A percentile compares a stretch with the other conserved stretches of the same genome.
Evolutionary conservation across 2,329 filamentous ascomycete genomes (phyloP).

Genomic region (Sporothrix brunneoviolacea): DNA sequence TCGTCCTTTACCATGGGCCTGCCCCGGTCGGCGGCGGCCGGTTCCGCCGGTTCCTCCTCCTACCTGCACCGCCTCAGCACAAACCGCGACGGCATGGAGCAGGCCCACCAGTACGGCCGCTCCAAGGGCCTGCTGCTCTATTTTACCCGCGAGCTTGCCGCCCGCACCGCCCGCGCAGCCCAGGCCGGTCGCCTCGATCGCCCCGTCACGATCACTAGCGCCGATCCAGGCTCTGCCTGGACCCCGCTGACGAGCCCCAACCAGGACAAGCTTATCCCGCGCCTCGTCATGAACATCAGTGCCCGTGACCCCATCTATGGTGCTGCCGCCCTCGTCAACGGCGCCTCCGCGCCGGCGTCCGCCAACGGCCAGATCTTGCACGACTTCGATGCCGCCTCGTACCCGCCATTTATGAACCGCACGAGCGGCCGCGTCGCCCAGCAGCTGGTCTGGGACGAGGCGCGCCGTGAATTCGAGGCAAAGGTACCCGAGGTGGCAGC

Average conservation of each 20-base stretch:
- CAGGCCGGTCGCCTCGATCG: conserved; percentile 14
- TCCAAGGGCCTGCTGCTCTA: conserved; percentile 33
- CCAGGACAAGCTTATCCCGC: conserved; percentile 29
- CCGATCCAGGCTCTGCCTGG: conserved; percentile 33
- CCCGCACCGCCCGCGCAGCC: conserved; percentile 17
- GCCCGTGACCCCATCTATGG: conserved; percentile 30
- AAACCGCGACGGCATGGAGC: conserved; percentile 29
- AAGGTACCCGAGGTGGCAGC: conserved; percentile 24
- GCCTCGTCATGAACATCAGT: conserved; percentile 33
- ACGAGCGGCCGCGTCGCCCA: conserved; percentile 22
- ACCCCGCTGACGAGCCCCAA: conserved; percentile 32
- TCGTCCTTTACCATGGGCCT: conserved; percentile 31
- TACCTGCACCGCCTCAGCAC: conserved; percentile 31
- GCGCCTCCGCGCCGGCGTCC: conserved; percentile 26
- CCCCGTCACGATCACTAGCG: conserved; percentile 32
- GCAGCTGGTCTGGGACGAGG: conserved; percentile 24
- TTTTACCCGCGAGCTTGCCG: conserved; percentile 31
- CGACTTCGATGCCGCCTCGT: conserved; percentile 30
- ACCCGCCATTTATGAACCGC: conserved; percentile 32
- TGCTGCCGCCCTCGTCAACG: conserved; percentile 33
- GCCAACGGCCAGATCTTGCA: conserved; percentile 32
- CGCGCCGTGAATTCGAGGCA: conserved; percentile 21
- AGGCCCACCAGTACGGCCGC: conserved; percentile 33
- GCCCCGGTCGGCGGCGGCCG: conserved; percentile 23
- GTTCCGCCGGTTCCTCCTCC: too few relatives aligned